A percentile compares a stretch with the other conserved stretches of the same genome.
Evolutionary conservation across 306 rosid genomes (phyloP).

Genomic region (Biancaea sappan): DNA sequence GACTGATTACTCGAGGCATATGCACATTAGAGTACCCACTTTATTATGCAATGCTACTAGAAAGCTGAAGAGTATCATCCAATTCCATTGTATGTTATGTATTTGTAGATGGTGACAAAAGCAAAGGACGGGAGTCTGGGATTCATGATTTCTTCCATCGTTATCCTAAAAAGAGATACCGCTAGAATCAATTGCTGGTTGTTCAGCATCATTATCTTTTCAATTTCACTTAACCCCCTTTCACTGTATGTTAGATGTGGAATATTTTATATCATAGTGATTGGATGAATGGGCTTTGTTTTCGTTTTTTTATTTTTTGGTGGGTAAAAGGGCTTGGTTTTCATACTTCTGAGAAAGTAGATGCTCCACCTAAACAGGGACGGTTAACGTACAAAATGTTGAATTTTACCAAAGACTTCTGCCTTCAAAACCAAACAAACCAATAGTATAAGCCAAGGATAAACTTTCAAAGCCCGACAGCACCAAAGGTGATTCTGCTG

Average conservation of each 20-base stretch:
- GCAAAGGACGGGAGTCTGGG: background rate
- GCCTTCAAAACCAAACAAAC: background rate
- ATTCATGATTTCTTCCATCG: slow-evolving; percentile 17
- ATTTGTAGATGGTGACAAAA: slow-evolving; percentile 2
- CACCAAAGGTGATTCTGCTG: background rate
- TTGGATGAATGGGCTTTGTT: too few relatives aligned
- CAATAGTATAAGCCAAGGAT: background rate
- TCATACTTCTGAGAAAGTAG: slow-evolving; percentile 3
- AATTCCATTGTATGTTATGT: slow-evolving; percentile 9
- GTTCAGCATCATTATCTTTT: slow-evolving; percentile 7
- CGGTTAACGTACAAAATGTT: background rate
- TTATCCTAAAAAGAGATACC: slow-evolving; percentile 20
- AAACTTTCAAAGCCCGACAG: background rate
- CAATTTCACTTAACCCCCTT: background rate
- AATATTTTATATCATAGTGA: slow-evolving; percentile 1
- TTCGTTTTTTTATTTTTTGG: too few relatives aligned
- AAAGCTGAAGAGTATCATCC: slow-evolving; percentile 6
- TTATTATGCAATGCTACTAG: slow-evolving; percentile 2
- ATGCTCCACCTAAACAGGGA: slow-evolving; percentile 11
- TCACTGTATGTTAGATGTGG: background rate
- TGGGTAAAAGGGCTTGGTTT: slow-evolving; percentile 4
- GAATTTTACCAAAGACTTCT: background rate
- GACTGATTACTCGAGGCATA: slow-evolving; percentile 22
- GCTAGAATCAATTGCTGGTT: background rate
- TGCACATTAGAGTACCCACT: background rate